These are phyloP conservation scores for Zygotorulaspora sp. DNA, from an alignment of 805 yeast genomes.

Conservation along the genomic window DNA sequence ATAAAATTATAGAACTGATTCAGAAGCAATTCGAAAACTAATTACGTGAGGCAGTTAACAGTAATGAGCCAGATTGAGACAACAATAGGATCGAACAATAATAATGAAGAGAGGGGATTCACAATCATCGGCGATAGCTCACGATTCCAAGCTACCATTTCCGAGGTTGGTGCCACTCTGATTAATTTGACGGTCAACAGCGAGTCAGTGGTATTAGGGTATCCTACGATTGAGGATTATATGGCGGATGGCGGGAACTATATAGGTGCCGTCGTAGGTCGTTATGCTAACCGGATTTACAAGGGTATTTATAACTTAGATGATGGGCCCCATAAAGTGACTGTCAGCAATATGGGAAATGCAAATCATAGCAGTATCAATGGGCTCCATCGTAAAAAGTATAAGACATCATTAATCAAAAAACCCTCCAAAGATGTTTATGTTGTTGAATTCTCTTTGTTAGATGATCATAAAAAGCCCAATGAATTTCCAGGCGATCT, in stretches of 20 bases:
- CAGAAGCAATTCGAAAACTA: too few species aligned
- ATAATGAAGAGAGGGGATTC: slow-evolving; percentile 27
- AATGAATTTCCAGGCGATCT: slow-evolving; percentile 62
- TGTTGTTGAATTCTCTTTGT: slow-evolving; percentile 37
- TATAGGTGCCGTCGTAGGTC: slow-evolving; percentile 62
- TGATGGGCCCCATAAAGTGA: slow-evolving; percentile 40
- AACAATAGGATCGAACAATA: too few species aligned
- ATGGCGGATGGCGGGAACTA: slow-evolving; percentile 40
- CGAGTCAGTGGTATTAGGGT: slow-evolving; percentile 39
- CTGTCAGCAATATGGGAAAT: slow-evolving; percentile 41
- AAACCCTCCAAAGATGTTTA: slow-evolving; percentile 31
- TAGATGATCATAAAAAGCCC: slow-evolving; percentile 39
- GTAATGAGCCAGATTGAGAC: too few species aligned
- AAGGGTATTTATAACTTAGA: slow-evolving; percentile 42
- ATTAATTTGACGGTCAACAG: slow-evolving; percentile 41
- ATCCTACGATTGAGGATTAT: slow-evolving; percentile 37
- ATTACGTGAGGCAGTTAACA: too few species aligned
- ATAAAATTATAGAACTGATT: too few species aligned
- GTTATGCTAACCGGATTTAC: slow-evolving; percentile 57
- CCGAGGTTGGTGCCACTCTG: slow-evolving; percentile 50
- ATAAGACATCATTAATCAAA: slow-evolving; percentile 49
- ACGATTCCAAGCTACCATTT: slow-evolving; percentile 38
- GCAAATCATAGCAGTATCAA: slow-evolving; percentile 52
- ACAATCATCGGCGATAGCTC: slow-evolving; percentile 32
- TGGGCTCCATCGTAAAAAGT: slow-evolving; percentile 49